Evolutionary conservation across 2,329 filamentous ascomycete species (phyloP).

Genomic region (Monosporascus sp.): DNA sequence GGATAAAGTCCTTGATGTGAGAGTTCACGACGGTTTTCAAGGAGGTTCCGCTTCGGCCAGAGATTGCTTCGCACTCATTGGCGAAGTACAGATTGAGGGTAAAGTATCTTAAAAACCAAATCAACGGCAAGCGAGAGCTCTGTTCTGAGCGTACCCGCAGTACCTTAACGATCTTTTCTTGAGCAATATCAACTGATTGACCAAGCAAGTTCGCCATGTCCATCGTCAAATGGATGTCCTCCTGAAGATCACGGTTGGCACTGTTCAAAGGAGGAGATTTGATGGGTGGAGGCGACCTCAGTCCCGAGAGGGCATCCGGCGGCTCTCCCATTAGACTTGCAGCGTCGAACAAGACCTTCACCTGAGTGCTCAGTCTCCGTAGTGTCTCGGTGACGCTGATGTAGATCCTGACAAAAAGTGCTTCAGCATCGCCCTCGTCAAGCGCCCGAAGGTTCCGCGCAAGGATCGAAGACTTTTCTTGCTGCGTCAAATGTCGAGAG

Average conservation of each 20-base stretch:
- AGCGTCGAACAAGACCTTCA: slow-evolving; percentile 91
- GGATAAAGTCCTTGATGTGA: slow-evolving; percentile 77
- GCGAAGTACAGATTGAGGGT: slow-evolving; percentile 77
- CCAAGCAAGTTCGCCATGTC: slow-evolving; percentile 74
- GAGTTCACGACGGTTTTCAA: slow-evolving; percentile 75
- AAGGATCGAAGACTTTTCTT: slow-evolving; percentile 84
- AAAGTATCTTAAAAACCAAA: slow-evolving; percentile 75
- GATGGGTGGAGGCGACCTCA: slow-evolving; percentile 41
- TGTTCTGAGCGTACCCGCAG: slow-evolving; percentile 74
- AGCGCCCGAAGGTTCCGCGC: slow-evolving; percentile 83
- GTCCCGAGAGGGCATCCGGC: slow-evolving; percentile 27
- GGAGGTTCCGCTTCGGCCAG: slow-evolving; percentile 68
- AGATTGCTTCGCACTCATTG: slow-evolving; percentile 81
- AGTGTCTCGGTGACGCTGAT: slow-evolving; percentile 83
- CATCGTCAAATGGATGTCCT: slow-evolving; percentile 70
- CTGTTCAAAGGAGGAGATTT: slow-evolving; percentile 48
- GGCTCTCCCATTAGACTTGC: slow-evolving; percentile 64
- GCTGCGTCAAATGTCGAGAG: slow-evolving; percentile 64
- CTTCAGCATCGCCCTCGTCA: slow-evolving; percentile 78
- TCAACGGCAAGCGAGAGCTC: slow-evolving; percentile 60
- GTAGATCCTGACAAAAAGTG: slow-evolving; percentile 76
- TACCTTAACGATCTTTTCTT: slow-evolving; percentile 70
- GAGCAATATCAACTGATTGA: slow-evolving; percentile 74
- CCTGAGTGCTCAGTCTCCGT: slow-evolving; percentile 78
- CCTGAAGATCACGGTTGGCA: slow-evolving; percentile 51